These are phyloP conservation scores for Fusarium sp. DNA, from an alignment of 2,329 filamentous ascomycete species.

Conservation along the genomic window DNA sequence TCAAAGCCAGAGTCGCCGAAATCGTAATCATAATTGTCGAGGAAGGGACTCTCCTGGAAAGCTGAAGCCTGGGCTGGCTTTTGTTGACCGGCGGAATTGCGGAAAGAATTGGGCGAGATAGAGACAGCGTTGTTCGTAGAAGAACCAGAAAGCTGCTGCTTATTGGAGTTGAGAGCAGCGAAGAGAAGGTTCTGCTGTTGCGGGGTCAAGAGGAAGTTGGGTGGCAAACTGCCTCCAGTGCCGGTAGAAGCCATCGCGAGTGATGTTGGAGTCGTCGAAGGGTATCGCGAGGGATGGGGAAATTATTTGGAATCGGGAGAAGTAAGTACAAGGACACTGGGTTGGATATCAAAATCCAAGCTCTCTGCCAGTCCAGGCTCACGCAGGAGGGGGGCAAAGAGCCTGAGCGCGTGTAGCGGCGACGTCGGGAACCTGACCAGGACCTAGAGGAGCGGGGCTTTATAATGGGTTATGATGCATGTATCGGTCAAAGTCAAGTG, in stretches of 20 bases:
- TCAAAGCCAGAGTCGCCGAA: constrained; percentile 83
- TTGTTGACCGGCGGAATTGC: constrained; percentile 60
- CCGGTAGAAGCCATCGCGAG: constrained; percentile 63
- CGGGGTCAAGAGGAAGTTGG: constrained; percentile 76
- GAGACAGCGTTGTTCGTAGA: constrained; percentile 54
- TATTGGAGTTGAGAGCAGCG: constrained; percentile 80
- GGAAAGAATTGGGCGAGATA: constrained; percentile 61
- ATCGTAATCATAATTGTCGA: constrained; percentile 81
- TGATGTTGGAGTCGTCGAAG: constrained; percentile 6
- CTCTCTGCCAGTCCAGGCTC: constrained; percentile 43
- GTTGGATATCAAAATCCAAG: constrained; percentile 41
- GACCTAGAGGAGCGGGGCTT: constrained; percentile 26
- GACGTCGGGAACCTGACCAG: constrained; percentile 34
- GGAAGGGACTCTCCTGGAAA: constrained; percentile 80
- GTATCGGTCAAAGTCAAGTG: constrained; percentile 11
- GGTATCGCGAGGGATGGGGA: constrained; percentile 9
- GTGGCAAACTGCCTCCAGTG: constrained; percentile 55
- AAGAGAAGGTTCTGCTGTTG: constrained; percentile 82
- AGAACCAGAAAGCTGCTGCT: constrained; percentile 50
- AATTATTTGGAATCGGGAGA: constrained; percentile 17
- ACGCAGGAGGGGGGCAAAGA: constrained; percentile 43
- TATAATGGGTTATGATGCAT: constrained; percentile 15
- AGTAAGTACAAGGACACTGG: constrained; percentile 1
- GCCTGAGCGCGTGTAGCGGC: constrained; percentile 38
- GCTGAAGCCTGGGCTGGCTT: constrained; percentile 54